Percentiles rank a stretch among this genome's conserved stretches.
Conservation (phyloP, 2,329 filamentous ascomycete species). For the Trichoderma breve region DNA sequence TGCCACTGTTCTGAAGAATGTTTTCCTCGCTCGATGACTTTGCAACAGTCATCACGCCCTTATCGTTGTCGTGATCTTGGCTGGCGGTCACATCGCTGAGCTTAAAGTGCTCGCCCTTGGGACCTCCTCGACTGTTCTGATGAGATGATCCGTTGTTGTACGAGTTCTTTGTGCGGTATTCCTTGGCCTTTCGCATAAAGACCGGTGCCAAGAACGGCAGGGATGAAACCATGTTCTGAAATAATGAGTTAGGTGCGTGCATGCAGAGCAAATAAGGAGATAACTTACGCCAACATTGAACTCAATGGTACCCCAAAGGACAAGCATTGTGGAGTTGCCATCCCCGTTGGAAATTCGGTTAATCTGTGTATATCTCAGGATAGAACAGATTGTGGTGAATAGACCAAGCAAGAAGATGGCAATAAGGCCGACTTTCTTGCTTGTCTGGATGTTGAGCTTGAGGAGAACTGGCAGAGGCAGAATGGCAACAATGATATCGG, state of each 20-base stretch:
- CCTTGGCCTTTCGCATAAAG: conserved; percentile 42
- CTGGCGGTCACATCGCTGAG: conserved; percentile 39
- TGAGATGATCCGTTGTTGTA: conserved; percentile 32
- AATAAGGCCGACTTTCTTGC: conserved; percentile 51
- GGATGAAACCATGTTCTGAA: conserved; percentile 47
- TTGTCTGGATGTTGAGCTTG: conserved; percentile 45
- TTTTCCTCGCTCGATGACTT: conserved; percentile 40
- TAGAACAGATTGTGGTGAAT: conserved; percentile 55
- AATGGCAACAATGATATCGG: conserved; percentile 49
- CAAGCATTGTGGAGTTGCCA: conserved; percentile 55
- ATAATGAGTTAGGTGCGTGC: neutral
- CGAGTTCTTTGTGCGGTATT: conserved; percentile 41
- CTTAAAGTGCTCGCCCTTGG: conserved; percentile 36
- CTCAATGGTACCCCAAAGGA: conserved; percentile 57
- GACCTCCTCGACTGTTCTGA: conserved; percentile 26
- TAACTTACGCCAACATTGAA: conserved; percentile 54
- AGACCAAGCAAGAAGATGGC: conserved; percentile 52
- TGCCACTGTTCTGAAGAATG: conserved; percentile 36
- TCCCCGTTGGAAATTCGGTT: conserved; percentile 48
- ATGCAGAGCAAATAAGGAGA: neutral
- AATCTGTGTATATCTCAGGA: conserved; percentile 53
- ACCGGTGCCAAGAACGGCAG: conserved; percentile 46
- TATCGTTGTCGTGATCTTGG: conserved; percentile 27
- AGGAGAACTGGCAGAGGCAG: conserved; percentile 51
- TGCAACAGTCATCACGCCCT: conserved; percentile 19